Percentiles rank a stretch among this genome's conserved stretches.
Evolutionary conservation across 306 rosid genomes (phyloP).

Genomic region (Corylus heterophylla): DNA sequence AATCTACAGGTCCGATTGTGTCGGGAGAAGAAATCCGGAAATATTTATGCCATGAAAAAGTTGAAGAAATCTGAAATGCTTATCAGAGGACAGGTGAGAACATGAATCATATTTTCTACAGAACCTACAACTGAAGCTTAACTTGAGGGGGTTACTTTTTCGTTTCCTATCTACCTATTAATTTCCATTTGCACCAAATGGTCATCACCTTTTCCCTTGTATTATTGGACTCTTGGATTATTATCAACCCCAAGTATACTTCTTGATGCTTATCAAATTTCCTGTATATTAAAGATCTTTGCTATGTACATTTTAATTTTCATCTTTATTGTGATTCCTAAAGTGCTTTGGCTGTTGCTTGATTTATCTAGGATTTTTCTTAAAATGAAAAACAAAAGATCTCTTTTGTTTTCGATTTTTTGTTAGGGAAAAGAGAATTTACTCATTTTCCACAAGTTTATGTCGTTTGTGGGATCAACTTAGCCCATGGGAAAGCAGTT

Average conservation of each 20-base stretch:
- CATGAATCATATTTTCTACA: conserved; percentile 9
- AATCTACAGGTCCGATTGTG: conserved; percentile 86
- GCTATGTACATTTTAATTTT: conserved; percentile 12
- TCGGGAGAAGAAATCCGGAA: conserved; percentile 98
- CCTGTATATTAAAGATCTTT: conserved; percentile 13
- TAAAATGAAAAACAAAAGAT: not conserved
- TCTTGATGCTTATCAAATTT: not conserved
- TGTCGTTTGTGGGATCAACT: not conserved
- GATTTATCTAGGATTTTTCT: not conserved
- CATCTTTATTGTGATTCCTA: not conserved
- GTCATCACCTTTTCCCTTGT: not conserved
- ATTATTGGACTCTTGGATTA: not conserved
- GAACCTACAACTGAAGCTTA: conserved; percentile 15
- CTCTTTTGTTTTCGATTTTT: not conserved
- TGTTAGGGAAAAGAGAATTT: not conserved
- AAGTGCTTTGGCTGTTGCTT: not conserved
- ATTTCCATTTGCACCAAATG: not conserved
- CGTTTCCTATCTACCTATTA: conserved; percentile 1
- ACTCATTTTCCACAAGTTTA: not conserved
- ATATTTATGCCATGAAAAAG: conserved; percentile 97
- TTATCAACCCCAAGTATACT: not conserved
- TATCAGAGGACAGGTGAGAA: conserved; percentile 91
- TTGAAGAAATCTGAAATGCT: conserved; percentile 98
- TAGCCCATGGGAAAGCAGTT: not conserved
- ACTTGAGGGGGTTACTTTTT: not conserved